These are phyloP conservation scores for Cruciata laevipes DNA, from an alignment of 257 asterid genomes.

Conservation along the genomic window DNA sequence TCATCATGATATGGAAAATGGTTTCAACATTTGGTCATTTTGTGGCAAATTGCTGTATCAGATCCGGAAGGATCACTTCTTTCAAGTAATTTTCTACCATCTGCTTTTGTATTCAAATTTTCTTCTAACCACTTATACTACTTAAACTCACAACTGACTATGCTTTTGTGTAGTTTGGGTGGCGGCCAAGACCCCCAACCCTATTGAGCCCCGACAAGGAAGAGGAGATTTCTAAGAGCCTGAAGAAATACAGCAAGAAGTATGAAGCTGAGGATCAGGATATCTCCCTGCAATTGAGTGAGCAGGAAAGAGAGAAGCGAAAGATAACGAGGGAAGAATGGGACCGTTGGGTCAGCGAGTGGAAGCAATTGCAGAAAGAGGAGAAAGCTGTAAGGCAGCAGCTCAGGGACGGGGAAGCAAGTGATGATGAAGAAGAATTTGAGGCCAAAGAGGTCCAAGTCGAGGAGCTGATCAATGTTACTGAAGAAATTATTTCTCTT, in stretches of 20 bases:
- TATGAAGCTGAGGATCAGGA: slow-evolving; percentile 85
- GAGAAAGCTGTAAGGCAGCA: slow-evolving; percentile 63
- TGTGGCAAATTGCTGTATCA: slow-evolving; percentile 67
- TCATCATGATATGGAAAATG: slow-evolving; percentile 98
- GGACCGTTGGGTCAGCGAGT: slow-evolving; percentile 68
- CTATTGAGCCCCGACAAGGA: slow-evolving; percentile 73
- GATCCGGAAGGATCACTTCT: slow-evolving; percentile 81
- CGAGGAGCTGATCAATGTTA: slow-evolving; percentile 58
- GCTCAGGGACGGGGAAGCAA: slow-evolving; percentile 78
- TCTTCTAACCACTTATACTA: neutral
- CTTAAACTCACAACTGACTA: neutral
- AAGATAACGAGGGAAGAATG: slow-evolving; percentile 79
- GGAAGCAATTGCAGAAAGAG: slow-evolving; percentile 65
- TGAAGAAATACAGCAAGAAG: slow-evolving; percentile 68
- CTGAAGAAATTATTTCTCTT: slow-evolving; percentile 53
- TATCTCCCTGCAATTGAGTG: slow-evolving; percentile 63
- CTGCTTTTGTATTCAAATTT: neutral
- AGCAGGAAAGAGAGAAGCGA: slow-evolving; percentile 81
- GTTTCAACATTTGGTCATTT: slow-evolving; percentile 86
- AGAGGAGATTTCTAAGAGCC: slow-evolving; percentile 76
- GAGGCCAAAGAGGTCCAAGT: slow-evolving; percentile 83
- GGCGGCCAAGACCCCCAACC: slow-evolving; percentile 94
- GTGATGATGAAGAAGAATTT: slow-evolving; percentile 82
- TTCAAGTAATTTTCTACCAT: slow-evolving; percentile 44
- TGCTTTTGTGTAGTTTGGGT: slow-evolving; percentile 42